phyloP scores from a whole-genome alignment of 306 rosid species.

The Citrullus amarus region DNA sequence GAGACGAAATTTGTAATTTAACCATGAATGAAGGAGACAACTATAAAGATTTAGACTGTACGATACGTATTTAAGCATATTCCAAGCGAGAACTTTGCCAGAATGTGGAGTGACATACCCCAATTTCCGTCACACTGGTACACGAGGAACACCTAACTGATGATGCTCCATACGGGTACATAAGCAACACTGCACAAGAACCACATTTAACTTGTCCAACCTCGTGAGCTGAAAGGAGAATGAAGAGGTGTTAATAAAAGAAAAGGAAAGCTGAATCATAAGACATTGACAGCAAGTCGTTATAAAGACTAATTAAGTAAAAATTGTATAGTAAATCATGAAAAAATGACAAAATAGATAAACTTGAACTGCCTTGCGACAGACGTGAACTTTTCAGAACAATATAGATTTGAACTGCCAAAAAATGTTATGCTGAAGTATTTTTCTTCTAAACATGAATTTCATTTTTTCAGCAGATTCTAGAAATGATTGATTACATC shows the following conservation, averaged over 20 bases:
- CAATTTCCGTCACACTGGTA: conserved; percentile 58
- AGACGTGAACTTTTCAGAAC: background rate
- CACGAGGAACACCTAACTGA: conserved; percentile 80
- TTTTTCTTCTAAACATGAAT: background rate
- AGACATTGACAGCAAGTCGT: background rate
- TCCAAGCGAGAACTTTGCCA: background rate
- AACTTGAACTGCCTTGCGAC: background rate
- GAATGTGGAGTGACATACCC: conserved; percentile 32
- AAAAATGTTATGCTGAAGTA: background rate
- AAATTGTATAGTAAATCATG: background rate
- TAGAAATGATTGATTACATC: background rate
- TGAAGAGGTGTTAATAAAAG: background rate
- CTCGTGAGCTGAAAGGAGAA: conserved; percentile 54
- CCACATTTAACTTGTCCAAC: conserved; percentile 81
- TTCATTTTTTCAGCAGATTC: background rate
- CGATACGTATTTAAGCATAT: background rate
- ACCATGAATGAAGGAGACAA: background rate
- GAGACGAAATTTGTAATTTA: no score
- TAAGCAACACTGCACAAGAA: conserved; percentile 57
- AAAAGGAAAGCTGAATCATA: background rate
- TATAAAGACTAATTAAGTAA: background rate
- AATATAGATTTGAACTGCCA: background rate
- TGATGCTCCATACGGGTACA: conserved; percentile 77
- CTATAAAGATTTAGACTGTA: background rate
- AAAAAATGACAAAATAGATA: background rate